Evolutionary conservation across 257 asterid genomes (phyloP).

Genomic region (Cinchona pubescens): DNA sequence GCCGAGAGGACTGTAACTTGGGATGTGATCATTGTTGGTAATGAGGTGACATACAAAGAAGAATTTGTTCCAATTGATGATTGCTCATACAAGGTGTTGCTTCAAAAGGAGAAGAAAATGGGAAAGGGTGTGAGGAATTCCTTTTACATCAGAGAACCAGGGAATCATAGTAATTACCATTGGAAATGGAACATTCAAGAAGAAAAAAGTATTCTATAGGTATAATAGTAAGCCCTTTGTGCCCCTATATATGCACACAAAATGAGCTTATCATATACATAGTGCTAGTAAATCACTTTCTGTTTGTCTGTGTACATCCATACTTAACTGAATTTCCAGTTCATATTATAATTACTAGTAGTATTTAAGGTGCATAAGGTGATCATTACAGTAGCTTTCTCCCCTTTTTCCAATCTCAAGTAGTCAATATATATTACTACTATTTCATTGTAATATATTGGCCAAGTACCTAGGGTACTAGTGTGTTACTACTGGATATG

Average conservation of each 20-base stretch:
- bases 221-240: slow-evolving; percentile 53
- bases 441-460: no score
- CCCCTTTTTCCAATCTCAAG: neutral
- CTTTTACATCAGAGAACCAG: slow-evolving; percentile 77
- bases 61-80: slow-evolving; percentile 85
- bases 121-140: slow-evolving; percentile 46
- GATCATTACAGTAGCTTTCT: no score
- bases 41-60: slow-evolving; percentile 63
- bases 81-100: slow-evolving; percentile 70
- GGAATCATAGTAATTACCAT: slow-evolving; percentile 60
- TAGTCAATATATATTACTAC: neutral
- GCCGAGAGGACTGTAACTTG: slow-evolving; percentile 59
- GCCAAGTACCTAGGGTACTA: no score
- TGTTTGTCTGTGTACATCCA: neutral
- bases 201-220: slow-evolving; percentile 70
- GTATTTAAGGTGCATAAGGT: neutral
- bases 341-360: neutral
- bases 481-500: no score
- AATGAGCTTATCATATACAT: slow-evolving; percentile 10
- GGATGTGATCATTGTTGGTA: slow-evolving; percentile 70
- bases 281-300: neutral
- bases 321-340: neutral
- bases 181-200: slow-evolving; percentile 51
- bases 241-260: slow-evolving; percentile 45
- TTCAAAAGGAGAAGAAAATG: slow-evolving; percentile 60